Evolutionary conservation across 2,329 filamentous ascomycete genomes (phyloP).

Genomic region (Dactylellina parvicollis): DNA sequence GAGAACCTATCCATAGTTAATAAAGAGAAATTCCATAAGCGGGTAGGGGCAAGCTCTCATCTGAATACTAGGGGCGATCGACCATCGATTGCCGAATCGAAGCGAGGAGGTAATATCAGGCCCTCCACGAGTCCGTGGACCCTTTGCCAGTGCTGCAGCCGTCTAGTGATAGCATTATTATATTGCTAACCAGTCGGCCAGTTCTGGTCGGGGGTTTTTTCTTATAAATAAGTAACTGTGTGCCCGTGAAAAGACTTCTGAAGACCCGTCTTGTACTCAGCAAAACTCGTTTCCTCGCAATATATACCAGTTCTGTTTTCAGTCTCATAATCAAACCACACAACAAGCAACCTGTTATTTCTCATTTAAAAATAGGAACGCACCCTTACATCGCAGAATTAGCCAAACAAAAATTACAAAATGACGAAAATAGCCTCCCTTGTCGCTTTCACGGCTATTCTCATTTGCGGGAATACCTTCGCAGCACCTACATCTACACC

Average conservation of each 20-base stretch:
- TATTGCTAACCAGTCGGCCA: not conserved
- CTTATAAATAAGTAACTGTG: not conserved
- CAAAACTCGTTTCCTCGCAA: too few relatives aligned
- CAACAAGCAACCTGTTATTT: not conserved
- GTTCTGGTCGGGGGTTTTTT: not conserved
- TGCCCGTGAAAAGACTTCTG: too few relatives aligned
- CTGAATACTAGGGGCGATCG: not conserved
- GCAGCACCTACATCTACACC: not conserved
- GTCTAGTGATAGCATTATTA: not conserved
- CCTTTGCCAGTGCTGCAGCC: not conserved
- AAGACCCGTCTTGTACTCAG: too few relatives aligned
- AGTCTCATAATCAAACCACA: not conserved
- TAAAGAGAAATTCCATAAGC: not conserved
- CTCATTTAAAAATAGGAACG: not conserved
- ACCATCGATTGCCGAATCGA: not conserved
- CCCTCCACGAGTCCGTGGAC: not conserved
- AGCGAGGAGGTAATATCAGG: not conserved
- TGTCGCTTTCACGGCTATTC: not conserved
- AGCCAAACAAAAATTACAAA: not conserved
- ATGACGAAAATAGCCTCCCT: not conserved
- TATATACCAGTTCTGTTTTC: too few relatives aligned
- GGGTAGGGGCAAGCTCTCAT: not conserved
- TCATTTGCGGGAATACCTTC: not conserved
- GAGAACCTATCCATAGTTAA: not conserved
- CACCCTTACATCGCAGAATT: not conserved